Conservation (phyloP, 2,329 filamentous ascomycete genomes). For the Gaeumannomyces tritici region DNA sequence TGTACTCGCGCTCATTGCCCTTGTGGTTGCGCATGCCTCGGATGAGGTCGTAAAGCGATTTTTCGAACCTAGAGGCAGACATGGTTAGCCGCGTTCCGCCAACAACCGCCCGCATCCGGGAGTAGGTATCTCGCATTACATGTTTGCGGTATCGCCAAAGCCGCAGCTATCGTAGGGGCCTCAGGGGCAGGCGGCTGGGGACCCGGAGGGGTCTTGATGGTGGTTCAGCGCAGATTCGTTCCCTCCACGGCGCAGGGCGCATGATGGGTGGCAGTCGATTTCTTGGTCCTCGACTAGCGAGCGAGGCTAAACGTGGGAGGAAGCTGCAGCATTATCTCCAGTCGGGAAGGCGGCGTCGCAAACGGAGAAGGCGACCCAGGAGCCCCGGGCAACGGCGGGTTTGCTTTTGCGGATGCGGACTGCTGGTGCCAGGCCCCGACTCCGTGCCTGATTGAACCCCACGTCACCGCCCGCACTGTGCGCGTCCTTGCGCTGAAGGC, state of each 20-base stretch:
- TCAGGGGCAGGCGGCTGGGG: not conserved
- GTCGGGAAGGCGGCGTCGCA: not conserved
- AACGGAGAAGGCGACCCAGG: not conserved
- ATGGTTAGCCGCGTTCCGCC: not conserved
- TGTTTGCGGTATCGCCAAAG: not conserved
- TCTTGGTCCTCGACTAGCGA: not conserved
- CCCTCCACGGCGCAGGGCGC: not conserved
- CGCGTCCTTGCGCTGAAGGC: not conserved
- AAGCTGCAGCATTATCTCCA: not conserved
- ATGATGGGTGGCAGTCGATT: not conserved
- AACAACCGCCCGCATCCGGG: not conserved
- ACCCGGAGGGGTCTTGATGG: constrained; percentile 1
- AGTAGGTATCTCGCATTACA: not conserved
- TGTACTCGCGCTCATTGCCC: constrained; percentile 89
- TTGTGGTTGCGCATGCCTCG: constrained; percentile 92
- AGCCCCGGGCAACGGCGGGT: not conserved
- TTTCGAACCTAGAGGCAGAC: constrained; percentile 72
- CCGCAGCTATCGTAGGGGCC: not conserved
- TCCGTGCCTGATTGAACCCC: not conserved
- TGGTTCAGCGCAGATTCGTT: not conserved
- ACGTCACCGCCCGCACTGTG: not conserved
- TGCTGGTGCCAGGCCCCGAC: not conserved
- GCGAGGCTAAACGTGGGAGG: not conserved
- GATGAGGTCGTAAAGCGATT: constrained; percentile 98
- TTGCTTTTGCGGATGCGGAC: not conserved